phyloP scores from a whole-genome alignment of 495 filamentous ascomycete species.

The Sphaerosporella brunnea region DNA sequence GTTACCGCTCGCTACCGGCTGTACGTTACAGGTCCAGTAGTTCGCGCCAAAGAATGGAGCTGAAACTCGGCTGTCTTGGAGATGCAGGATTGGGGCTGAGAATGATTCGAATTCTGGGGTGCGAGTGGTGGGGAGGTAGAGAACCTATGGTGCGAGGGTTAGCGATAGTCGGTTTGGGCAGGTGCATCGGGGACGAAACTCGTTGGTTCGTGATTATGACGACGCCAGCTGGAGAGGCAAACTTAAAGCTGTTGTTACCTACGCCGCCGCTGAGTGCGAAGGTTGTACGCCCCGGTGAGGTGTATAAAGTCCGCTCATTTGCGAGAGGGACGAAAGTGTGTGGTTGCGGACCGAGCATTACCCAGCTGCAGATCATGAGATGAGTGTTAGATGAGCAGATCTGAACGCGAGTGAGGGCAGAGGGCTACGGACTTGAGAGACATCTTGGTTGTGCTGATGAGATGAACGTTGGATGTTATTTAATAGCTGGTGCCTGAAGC shows the following conservation, averaged over 20 bases:
- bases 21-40: constrained; percentile 63
- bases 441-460: constrained; percentile 13
- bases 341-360: constrained; percentile 44
- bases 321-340: constrained; percentile 53
- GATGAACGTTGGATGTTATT: not conserved
- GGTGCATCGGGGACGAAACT: constrained; percentile 34
- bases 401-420: not conserved
- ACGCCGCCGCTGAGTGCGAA: constrained; percentile 44
- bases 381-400: not conserved
- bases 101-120: constrained; percentile 55
- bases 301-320: constrained; percentile 49
- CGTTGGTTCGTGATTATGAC: constrained; percentile 81
- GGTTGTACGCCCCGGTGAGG: constrained; percentile 52
- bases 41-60: constrained; percentile 95
- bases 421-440: constrained; percentile 30
- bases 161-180: not conserved
- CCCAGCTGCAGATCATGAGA: constrained; percentile 49
- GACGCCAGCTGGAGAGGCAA: constrained; percentile 40
- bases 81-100: constrained; percentile 65
- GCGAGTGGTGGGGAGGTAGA: not conserved
- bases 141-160: constrained; percentile 1
- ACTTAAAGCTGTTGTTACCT: constrained; percentile 38
- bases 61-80: constrained; percentile 74
- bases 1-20: constrained; percentile 68
- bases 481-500: not conserved